Evolutionary conservation across 495 filamentous ascomycete species (phyloP), one percentile per base, ranked within the genome.

Genomic region (Endocarpon pusillum): DNA sequence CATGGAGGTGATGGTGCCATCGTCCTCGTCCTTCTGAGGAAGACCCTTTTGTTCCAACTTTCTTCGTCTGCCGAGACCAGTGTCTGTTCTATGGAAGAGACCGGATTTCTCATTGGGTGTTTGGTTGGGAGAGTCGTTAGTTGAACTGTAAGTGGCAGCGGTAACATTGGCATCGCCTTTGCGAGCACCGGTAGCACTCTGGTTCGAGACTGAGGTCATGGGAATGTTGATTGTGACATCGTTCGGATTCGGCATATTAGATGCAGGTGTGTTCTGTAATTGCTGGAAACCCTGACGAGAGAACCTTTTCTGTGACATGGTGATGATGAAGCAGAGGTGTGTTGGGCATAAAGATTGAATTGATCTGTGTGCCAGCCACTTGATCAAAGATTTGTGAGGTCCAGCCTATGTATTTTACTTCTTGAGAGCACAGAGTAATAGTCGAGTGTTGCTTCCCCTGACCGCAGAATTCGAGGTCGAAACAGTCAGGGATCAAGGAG

Each of bases 1-100:
- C 74, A 97, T 78, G 31, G 64, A 63, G 37, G 74, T 94, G 42
- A 94, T 48, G 3, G 66, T 68, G 4, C 71, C 70, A 36, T 74
- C 66, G 35, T 67, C 71, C 29, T 65, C 61, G 7, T 66, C 64
- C 32, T 62, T 51, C 25, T 65, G 53, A 17, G 32, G 49, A 19
- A 53, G 69, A 34, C 53, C 59, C 36, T 29, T 48, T 53, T 52
- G 57, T 44, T 42, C 46, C 4, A 49, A 53, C 47, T 60, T 71
- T 71, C 68, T 52, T 65, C 66, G 40, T 72, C 78, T 42, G 26
- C 62, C 48, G 42, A 56, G 46, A 9, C 52, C 55, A 24, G 48
- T 43, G 15, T 55, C 64, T 7, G 52, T 48, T 21, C 52, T 45
- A 27, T 66, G 55, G 49, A 72, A 75, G 38, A 73, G 54, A 35